Conservation (phyloP, 345 rosid species). For the Corymbia maculata region DNA sequence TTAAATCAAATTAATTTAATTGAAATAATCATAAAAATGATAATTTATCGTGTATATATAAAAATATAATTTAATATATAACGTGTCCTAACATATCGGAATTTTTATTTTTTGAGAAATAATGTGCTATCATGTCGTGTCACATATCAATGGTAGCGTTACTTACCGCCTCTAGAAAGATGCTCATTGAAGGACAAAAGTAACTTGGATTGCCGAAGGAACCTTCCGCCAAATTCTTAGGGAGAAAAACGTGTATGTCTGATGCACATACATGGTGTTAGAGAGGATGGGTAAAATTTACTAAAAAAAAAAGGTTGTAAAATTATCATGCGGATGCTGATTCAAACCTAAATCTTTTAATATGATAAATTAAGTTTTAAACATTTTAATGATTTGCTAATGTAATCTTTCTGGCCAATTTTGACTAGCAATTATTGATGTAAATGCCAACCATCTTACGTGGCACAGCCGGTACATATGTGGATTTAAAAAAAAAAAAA, state of each 20-base stretch:
- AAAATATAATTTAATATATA: too few relatives aligned
- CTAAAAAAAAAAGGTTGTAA: neutral
- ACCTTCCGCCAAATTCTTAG: neutral
- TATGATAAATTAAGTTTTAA: neutral
- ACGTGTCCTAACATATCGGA: too few relatives aligned
- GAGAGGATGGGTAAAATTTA: neutral
- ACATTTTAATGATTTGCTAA: neutral
- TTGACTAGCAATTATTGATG: rapidly evolving
- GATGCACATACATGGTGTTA: neutral
- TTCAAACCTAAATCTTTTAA: neutral
- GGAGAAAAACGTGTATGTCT: neutral
- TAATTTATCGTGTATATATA: too few relatives aligned
- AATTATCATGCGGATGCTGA: rapidly evolving
- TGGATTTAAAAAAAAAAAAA: too few relatives aligned
- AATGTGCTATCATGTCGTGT: too few relatives aligned
- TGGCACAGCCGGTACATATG: rapidly evolving
- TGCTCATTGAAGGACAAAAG: neutral
- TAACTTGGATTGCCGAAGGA: neutral
- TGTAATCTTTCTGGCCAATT: neutral
- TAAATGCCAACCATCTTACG: rapidly evolving
- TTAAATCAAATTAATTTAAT: too few relatives aligned
- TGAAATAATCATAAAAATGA: too few relatives aligned
- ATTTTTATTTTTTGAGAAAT: too few relatives aligned
- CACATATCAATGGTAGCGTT: too few relatives aligned
- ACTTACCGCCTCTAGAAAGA: neutral